phyloP scores from a whole-genome alignment of 2,329 filamentous ascomycete species.

The Alternaria atra region DNA sequence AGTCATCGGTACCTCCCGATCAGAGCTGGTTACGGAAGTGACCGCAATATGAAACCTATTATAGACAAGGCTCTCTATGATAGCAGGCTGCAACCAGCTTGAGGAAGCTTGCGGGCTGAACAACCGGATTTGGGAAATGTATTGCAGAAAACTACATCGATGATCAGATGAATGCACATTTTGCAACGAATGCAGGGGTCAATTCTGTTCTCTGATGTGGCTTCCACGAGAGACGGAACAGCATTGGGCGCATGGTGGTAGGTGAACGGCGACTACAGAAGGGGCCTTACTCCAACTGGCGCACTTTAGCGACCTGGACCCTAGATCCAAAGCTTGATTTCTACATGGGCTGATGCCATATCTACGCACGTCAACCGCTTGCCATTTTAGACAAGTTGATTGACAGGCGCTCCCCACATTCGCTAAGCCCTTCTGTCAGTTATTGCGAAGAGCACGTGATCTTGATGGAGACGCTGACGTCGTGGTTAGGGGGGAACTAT shows the following conservation, averaged over 20 bases:
- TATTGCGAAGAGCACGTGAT: slow-evolving; percentile 39
- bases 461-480: background rate
- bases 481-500: background rate
- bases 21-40: slow-evolving; percentile 8
- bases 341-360: slow-evolving; percentile 18
- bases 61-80: background rate
- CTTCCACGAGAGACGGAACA: slow-evolving; percentile 32
- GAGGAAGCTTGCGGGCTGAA: background rate
- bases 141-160: background rate
- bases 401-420: slow-evolving; percentile 20
- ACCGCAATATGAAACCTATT: background rate
- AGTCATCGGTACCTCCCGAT: slow-evolving; percentile 29
- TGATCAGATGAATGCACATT: background rate
- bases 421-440: slow-evolving; percentile 23
- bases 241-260: slow-evolving; percentile 23
- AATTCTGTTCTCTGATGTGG: slow-evolving; percentile 19
- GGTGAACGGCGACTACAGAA: slow-evolving; percentile 28
- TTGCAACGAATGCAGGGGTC: slow-evolving; percentile 10
- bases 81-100: background rate
- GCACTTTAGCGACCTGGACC: slow-evolving; percentile 30
- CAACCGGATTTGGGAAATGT: background rate
- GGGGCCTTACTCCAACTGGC: slow-evolving; percentile 19
- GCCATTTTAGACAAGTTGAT: slow-evolving; percentile 15
- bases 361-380: slow-evolving; percentile 26
- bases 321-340: slow-evolving; percentile 23